These are phyloP conservation scores for Aspergillus sp. DNA, from an alignment of 2,329 filamentous ascomycete genomes.

Conservation along the genomic window DNA sequence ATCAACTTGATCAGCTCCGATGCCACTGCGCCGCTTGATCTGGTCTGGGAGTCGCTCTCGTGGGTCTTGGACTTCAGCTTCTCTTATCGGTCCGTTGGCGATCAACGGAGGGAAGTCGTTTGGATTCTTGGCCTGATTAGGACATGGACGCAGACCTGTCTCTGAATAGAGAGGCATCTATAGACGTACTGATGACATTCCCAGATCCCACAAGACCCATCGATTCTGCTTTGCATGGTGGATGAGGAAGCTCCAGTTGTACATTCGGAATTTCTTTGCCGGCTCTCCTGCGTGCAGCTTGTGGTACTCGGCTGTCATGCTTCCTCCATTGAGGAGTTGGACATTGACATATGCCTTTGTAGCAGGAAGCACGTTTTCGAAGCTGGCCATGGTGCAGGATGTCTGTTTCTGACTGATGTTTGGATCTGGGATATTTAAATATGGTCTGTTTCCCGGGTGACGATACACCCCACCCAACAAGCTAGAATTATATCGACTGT, in stretches of 20 bases:
- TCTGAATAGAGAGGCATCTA: too few relatives aligned
- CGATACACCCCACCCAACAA: too few relatives aligned
- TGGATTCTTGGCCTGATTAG: not conserved
- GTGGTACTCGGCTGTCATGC: slow-evolving; percentile 1
- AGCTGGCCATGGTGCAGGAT: too few relatives aligned
- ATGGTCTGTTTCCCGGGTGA: too few relatives aligned
- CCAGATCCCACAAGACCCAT: not conserved
- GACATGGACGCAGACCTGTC: too few relatives aligned
- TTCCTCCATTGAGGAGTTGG: not conserved
- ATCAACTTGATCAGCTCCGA: not conserved
- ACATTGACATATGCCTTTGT: not conserved
- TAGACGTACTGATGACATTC: not conserved
- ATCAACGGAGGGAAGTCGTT: not conserved
- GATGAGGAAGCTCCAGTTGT: not conserved
- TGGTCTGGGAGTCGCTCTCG: not conserved
- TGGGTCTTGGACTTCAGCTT: not conserved
- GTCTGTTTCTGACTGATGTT: too few relatives aligned
- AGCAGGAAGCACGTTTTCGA: not conserved
- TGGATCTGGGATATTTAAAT: too few relatives aligned
- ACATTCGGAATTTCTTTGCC: not conserved
- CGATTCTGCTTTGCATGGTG: not conserved
- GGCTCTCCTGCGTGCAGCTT: not conserved
- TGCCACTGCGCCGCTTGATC: not conserved
- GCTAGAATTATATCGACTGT: too few relatives aligned
- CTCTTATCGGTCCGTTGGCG: not conserved